Evolutionary conservation across 73 alveolate genomes (phyloP).

Genomic region (Paramecium octaurelia): DNA sequence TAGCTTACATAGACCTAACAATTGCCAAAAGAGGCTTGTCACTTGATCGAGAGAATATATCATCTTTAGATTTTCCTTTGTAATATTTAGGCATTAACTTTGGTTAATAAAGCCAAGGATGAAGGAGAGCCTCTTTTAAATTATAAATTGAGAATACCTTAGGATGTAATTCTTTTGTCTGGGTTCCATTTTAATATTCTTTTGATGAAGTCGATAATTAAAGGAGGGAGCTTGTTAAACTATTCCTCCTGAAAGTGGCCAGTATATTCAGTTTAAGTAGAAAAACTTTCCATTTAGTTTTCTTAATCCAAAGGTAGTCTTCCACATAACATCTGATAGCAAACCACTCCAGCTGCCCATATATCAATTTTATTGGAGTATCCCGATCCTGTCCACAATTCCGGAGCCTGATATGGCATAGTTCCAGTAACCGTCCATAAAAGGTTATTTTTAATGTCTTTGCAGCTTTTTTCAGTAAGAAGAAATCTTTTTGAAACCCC

Average conservation of each 20-base stretch:
- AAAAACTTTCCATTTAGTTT: slow-evolving; percentile 21
- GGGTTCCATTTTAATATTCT: slow-evolving; percentile 19
- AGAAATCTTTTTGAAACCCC: slow-evolving; percentile 54
- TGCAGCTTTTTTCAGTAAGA: neutral
- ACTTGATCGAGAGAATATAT: neutral
- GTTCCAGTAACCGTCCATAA: slow-evolving; percentile 80
- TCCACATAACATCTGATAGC: slow-evolving; percentile 65
- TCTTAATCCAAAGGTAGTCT: slow-evolving; percentile 59
- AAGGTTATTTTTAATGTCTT: neutral
- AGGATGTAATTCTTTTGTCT: neutral
- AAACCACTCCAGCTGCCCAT: slow-evolving; percentile 90
- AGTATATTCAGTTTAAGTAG: neutral
- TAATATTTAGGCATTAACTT: neutral
- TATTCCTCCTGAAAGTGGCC: neutral
- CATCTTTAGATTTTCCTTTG: neutral
- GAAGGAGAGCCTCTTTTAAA: slow-evolving; percentile 1
- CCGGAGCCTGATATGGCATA: slow-evolving; percentile 92
- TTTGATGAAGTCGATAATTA: neutral
- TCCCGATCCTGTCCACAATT: slow-evolving; percentile 76
- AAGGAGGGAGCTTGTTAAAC: neutral
- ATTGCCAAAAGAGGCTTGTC: neutral
- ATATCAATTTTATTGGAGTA: slow-evolving; percentile 85
- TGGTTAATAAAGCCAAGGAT: neutral
- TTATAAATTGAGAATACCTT: neutral
- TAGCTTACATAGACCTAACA: neutral